These are phyloP conservation scores for Ophiognomonia clavigignenti-juglandacearum DNA, from an alignment of 2,329 filamentous ascomycete genomes.

Conservation along the genomic window DNA sequence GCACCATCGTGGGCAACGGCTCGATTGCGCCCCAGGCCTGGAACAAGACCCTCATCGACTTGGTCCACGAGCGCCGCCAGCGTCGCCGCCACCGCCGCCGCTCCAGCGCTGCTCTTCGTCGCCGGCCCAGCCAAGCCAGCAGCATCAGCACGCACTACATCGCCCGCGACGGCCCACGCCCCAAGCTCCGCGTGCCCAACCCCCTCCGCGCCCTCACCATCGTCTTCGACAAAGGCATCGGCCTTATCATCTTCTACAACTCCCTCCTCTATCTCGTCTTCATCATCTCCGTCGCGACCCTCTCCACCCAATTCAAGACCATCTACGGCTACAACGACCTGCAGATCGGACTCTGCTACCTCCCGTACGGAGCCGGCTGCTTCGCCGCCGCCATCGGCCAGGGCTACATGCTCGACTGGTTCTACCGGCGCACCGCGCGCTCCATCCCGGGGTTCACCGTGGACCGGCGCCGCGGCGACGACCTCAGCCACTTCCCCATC, in stretches of 20 bases:
- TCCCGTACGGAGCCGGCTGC: conserved; percentile 49
- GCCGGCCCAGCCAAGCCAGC: neutral
- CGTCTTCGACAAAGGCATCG: conserved; percentile 54
- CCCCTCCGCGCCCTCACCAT: conserved; percentile 50
- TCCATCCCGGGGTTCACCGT: conserved; percentile 57
- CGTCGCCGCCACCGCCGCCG: neutral
- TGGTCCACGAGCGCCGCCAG: conserved; percentile 27
- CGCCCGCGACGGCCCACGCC: neutral
- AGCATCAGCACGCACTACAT: neutral
- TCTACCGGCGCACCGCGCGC: conserved; percentile 64
- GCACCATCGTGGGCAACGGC: conserved; percentile 59
- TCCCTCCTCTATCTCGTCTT: conserved; percentile 52
- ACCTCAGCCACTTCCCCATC: conserved; percentile 48
- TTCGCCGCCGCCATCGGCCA: conserved; percentile 44
- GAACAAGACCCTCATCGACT: conserved; percentile 54
- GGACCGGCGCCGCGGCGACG: conserved; percentile 51
- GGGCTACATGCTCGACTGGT: conserved; percentile 59
- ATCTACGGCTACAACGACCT: conserved; percentile 49
- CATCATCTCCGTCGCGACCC: conserved; percentile 47
- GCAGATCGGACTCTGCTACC: conserved; percentile 48
- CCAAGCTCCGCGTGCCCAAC: conserved; percentile 48
- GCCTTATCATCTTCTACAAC: conserved; percentile 47
- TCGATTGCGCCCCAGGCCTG: conserved; percentile 51
- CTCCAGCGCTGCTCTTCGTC: neutral
- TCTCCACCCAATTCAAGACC: conserved; percentile 45